Evolutionary conservation across 2,329 filamentous ascomycete genomes (phyloP).

Genomic region (Aspergillus pseudoterreus): DNA sequence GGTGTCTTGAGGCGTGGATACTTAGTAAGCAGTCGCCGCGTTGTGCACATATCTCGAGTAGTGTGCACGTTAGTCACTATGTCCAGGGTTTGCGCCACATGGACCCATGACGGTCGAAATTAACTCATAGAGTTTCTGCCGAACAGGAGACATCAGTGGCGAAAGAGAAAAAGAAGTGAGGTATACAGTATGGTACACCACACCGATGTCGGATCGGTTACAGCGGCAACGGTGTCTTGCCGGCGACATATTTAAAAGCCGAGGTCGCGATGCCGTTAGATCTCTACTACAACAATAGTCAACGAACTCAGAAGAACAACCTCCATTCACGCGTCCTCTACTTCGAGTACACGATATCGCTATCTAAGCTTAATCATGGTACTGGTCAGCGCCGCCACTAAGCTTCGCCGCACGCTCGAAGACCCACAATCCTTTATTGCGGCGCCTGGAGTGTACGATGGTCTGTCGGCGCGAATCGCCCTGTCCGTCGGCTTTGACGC

Average conservation of each 20-base stretch:
- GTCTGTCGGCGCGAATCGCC: conserved; percentile 48
- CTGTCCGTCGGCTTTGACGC: conserved; percentile 48
- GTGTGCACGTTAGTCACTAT: too few relatives aligned
- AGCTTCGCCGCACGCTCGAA: conserved; percentile 30
- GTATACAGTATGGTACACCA: neutral
- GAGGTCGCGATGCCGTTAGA: neutral
- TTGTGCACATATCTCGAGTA: too few relatives aligned
- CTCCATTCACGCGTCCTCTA: neutral
- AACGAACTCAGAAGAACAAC: too few relatives aligned
- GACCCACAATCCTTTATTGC: conserved; percentile 39
- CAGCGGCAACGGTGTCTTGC: neutral
- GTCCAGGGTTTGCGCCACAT: neutral
- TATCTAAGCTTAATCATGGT: conserved; percentile 12
- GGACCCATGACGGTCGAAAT: neutral
- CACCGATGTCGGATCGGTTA: neutral
- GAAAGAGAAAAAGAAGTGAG: neutral
- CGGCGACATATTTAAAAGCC: neutral
- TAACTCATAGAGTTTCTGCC: neutral
- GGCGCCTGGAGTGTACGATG: conserved; percentile 51
- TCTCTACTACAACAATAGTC: neutral
- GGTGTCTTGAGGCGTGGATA: neutral
- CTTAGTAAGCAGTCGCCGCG: neutral
- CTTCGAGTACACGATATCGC: neutral
- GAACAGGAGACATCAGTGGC: neutral
- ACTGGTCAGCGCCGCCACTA: conserved; percentile 25